A percentile compares a stretch with the other conserved stretches of the same genome.
These are phyloP conservation scores for Triticum monococcum DNA, from an alignment of 176 grass and related monocot genomes.

Conservation along the genomic window DNA sequence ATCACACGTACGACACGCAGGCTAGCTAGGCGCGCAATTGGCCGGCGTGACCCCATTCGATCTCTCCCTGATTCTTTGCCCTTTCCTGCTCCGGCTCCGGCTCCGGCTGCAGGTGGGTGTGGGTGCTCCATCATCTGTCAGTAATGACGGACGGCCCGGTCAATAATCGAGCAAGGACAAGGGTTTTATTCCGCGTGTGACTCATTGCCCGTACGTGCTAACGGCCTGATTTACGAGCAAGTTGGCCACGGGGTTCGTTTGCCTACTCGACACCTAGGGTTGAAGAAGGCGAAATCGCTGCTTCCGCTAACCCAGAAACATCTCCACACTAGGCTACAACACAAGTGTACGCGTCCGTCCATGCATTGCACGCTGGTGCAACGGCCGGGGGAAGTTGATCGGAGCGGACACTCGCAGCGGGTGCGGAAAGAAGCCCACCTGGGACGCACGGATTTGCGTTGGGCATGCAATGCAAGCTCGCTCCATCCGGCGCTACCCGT, in stretches of 20 bases:
- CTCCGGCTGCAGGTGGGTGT: neutral
- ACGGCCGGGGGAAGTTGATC: too few relatives aligned
- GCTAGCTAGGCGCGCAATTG: too few relatives aligned
- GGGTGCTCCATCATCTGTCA: neutral
- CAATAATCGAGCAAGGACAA: neutral
- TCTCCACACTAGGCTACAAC: neutral
- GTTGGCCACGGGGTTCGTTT: neutral
- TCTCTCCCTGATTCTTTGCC: too few relatives aligned
- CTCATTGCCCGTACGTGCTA: neutral
- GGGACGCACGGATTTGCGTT: neutral
- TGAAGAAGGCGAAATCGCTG: neutral
- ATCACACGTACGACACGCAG: neutral
- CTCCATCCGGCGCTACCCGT: neutral
- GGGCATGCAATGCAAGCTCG: neutral
- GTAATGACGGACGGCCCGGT: neutral
- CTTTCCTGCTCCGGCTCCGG: neutral
- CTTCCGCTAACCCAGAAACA: neutral
- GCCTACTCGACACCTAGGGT: neutral
- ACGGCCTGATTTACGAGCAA: neutral
- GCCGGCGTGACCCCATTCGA: too few relatives aligned
- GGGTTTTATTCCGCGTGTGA: neutral
- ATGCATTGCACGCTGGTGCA: too few relatives aligned
- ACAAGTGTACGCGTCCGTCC: too few relatives aligned
- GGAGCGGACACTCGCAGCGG: neutral
- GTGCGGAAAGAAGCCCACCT: neutral